Evolutionary conservation across 306 rosid genomes (phyloP).

Genomic region (Citrullus colocynthis): DNA sequence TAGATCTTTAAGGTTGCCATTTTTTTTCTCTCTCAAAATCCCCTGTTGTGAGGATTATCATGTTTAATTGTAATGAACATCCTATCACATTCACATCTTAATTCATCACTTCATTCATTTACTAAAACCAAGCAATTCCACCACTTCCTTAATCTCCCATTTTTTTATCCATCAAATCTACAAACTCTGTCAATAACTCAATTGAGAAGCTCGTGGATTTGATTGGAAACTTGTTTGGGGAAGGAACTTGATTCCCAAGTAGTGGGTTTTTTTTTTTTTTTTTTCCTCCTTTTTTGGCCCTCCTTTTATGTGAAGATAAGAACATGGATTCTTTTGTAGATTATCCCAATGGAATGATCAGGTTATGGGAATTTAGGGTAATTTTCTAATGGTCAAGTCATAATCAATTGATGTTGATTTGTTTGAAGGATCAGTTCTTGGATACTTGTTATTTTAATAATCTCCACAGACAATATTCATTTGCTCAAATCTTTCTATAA

Average conservation of each 20-base stretch:
- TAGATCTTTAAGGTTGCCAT: slow-evolving; percentile 36
- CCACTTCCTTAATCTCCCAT: not conserved
- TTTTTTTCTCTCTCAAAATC: slow-evolving; percentile 11
- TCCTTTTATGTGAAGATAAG: not conserved
- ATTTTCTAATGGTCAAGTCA: not conserved
- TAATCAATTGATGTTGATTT: not conserved
- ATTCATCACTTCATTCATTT: slow-evolving; percentile 19
- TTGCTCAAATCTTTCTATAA: not conserved
- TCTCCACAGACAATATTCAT: not conserved
- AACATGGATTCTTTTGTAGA: not conserved
- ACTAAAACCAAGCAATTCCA: not conserved
- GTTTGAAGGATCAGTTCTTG: not conserved
- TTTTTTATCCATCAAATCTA: not conserved
- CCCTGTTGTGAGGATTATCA: not conserved
- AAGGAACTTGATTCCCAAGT: slow-evolving; percentile 3
- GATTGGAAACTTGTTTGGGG: not conserved
- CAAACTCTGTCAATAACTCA: not conserved
- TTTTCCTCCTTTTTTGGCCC: not conserved
- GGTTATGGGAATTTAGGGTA: not conserved
- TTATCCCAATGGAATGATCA: not conserved
- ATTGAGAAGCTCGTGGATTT: not conserved
- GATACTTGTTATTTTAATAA: not conserved
- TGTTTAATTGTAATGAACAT: slow-evolving; percentile 9
- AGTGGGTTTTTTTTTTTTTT: not conserved
- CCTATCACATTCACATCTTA: slow-evolving; percentile 10